Evolutionary conservation across 225 moss, liverwort and hornwort species (phyloP), one percentile per base, ranked within the genome.

Genomic region (Pseudoscleropodium purum): DNA sequence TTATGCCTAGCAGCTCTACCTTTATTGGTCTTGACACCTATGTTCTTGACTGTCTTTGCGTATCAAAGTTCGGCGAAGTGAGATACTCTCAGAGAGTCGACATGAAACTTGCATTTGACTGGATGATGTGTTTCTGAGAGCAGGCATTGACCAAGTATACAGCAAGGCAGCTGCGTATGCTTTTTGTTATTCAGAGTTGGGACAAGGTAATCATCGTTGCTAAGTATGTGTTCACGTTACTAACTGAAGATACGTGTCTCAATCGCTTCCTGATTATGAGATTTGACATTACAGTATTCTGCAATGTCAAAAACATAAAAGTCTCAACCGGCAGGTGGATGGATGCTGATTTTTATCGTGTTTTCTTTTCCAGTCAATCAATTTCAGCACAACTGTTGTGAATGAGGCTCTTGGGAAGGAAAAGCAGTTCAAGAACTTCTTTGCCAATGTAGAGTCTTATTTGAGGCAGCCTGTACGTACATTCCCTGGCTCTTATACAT

Each of bases 131-230:
- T 91, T 89, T 83, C 66, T 90, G 70, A 60, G 63, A 75, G 75
- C 96, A 99, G 97, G 99, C 96, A 73, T 91, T 99, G 87, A 90
- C 85, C 34, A 91, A 87, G 64, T 96, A 96, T 86, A 95, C 98
- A 56, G 92, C 96, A 75, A 95, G 96, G 89, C 97, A 99, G 84
- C 95, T 97, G 84, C 96, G 98, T 45, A 93, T 97, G 92, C 92
- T 97, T 82, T 97, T 97, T 95, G 90, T 96, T 30, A 93, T 95
- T 92, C 97, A 97, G 86, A 91, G 94, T 70, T 99, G 98, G 98
- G 96, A 99, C 90, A 97, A 96, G 95, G 98, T 98, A 91, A 85
- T 89, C 60, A 62, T 84, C 12, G 77, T 56, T 89, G 72, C 64
- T 75, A 68, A 77, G 21, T 24, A 75, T 81, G 47, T 87, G 69